Percentiles rank a stretch among this genome's conserved stretches.
Evolutionary conservation across 78 protist genomes (phyloP).

Genomic region (Paratrimastix pyriformis): DNA sequence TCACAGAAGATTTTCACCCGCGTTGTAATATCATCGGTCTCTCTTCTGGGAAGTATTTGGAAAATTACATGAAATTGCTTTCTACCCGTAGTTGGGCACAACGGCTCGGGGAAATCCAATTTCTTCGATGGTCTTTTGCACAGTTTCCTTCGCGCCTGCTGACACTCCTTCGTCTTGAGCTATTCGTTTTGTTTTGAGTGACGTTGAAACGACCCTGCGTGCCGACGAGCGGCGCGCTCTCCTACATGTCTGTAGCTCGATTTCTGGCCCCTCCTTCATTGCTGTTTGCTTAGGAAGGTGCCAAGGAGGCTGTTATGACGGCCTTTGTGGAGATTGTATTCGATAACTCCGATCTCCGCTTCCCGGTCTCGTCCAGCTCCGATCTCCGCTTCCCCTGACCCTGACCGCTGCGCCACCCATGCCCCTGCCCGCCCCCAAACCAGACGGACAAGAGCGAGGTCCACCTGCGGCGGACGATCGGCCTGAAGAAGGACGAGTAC

Average conservation of each 20-base stretch:
- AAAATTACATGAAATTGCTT: conserved; percentile 49
- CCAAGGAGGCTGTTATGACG: conserved; percentile 50
- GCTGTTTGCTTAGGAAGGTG: conserved; percentile 38
- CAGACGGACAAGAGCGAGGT: conserved; percentile 70
- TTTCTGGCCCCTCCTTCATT: neutral
- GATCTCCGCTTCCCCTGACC: no score
- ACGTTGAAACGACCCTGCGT: no score
- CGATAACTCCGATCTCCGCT: conserved; percentile 82
- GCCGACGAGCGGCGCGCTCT: neutral
- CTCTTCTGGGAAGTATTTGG: conserved; percentile 45
- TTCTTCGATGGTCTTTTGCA: conserved; percentile 29
- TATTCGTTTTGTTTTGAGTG: neutral
- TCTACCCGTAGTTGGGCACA: conserved; percentile 34
- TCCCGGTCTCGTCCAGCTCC: no score
- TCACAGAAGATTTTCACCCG: conserved; percentile 27
- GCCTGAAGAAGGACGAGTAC: conserved; percentile 83
- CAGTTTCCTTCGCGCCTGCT: neutral
- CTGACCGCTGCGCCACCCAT: no score
- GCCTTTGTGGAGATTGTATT: conserved; percentile 84
- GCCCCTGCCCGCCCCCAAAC: no score
- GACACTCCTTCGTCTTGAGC: neutral
- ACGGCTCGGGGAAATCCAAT: conserved; percentile 61
- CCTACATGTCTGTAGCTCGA: neutral
- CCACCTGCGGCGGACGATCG: conserved; percentile 59
- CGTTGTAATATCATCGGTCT: conserved; percentile 40